A percentile compares a stretch with the other conserved stretches of the same genome.
These are phyloP conservation scores for Schizophyllum amplum DNA, from an alignment of 1,284 basidiomycete genomes.

Conservation along the genomic window DNA sequence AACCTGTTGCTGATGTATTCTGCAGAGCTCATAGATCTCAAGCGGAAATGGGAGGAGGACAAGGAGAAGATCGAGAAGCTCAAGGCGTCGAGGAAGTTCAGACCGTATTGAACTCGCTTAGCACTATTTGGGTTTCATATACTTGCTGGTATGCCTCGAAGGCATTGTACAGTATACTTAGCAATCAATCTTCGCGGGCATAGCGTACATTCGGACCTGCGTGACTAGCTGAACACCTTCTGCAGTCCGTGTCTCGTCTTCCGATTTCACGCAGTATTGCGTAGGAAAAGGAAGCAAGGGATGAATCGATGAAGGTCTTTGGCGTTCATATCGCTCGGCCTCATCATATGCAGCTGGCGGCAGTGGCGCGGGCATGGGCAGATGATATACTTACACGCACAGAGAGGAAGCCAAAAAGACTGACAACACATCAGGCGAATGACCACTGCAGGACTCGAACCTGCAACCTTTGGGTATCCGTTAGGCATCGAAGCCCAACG, in stretches of 20 bases:
- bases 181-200: too few relatives aligned
- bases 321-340: too few relatives aligned
- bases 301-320: too few relatives aligned
- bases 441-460: neutral
- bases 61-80: conserved; percentile 81
- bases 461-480: neutral
- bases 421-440: neutral
- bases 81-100: conserved; percentile 73
- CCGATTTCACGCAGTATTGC: too few relatives aligned
- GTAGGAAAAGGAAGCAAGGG: too few relatives aligned
- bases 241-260: too few relatives aligned
- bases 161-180: too few relatives aligned
- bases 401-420: neutral
- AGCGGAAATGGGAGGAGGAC: conserved; percentile 79
- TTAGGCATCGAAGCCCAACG: neutral
- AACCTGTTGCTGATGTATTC: conserved; percentile 5
- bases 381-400: neutral
- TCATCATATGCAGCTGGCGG: too few relatives aligned
- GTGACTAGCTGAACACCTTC: too few relatives aligned
- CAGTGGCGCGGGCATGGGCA: too few relatives aligned
- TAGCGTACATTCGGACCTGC: too few relatives aligned
- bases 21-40: conserved; percentile 68
- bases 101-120: conserved; percentile 53
- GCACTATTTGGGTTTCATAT: neutral
- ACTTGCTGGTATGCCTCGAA: neutral